A percentile compares a stretch with the other conserved stretches of the same genome.
Evolutionary conservation across 2,329 filamentous ascomycete species (phyloP).

Genomic region (Madurella mycetomatis): DNA sequence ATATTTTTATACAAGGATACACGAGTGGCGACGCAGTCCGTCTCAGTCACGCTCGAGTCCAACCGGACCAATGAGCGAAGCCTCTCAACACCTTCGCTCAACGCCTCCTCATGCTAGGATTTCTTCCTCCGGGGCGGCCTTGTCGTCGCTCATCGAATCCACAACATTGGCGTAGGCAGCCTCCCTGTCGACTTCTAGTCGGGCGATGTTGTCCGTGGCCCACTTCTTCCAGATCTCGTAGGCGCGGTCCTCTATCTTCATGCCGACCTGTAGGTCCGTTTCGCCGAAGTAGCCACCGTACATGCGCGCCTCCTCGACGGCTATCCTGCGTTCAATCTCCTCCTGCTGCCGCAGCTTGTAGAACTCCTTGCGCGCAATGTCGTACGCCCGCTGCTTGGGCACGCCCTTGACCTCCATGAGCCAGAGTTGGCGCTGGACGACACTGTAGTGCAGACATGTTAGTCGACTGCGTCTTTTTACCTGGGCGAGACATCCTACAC

Average conservation of each 20-base stretch:
- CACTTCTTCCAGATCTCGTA: slow-evolving; percentile 84
- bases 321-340: slow-evolving; percentile 77
- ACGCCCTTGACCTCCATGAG: slow-evolving; percentile 66
- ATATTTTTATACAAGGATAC: slow-evolving; percentile 12
- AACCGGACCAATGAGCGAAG: neutral
- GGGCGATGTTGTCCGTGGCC: slow-evolving; percentile 52
- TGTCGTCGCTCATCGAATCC: slow-evolving; percentile 27
- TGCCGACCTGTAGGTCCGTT: slow-evolving; percentile 67
- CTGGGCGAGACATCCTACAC: no score
- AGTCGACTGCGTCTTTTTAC: neutral
- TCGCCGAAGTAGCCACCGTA: slow-evolving; percentile 88
- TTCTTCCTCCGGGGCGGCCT: neutral
- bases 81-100: neutral
- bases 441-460: slow-evolving; percentile 48
- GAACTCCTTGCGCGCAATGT: slow-evolving; percentile 82
- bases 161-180: slow-evolving; percentile 43
- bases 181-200: slow-evolving; percentile 37
- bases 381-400: slow-evolving; percentile 69
- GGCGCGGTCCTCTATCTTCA: slow-evolving; percentile 73
- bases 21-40: neutral
- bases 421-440: slow-evolving; percentile 87
- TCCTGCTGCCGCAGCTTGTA: slow-evolving; percentile 78
- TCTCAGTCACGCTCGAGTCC: neutral
- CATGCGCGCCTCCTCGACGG: slow-evolving; percentile 79
- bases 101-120: neutral